Evolutionary conservation across 176 grass and related monocot species (phyloP), one percentile per base, ranked within the genome.

Genomic region (Hsuehochloa calcarea): DNA sequence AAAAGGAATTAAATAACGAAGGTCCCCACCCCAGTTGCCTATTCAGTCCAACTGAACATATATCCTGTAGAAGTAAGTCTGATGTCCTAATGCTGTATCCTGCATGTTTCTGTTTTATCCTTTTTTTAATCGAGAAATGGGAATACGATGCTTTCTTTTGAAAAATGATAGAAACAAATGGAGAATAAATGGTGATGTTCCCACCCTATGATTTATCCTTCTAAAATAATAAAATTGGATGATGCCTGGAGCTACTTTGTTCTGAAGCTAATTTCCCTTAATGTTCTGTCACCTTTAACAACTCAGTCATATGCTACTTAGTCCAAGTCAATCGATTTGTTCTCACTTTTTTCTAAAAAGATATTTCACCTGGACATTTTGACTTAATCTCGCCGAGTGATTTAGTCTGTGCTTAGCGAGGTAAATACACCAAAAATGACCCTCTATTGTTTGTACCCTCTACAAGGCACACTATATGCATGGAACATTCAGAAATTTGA

Each of bases 101-200:
- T 69, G 27, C 19, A 60, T 29, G 26, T 67, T 66, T 43, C 5
- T 82, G 23, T 31, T 46, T 40, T 54, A 13, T 37, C 27, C 17
- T 44, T 88, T 52, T 62, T 44, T 4, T 37, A 62, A 47, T 44
- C 37, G 27, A 23, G 50, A 45, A 27, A 38, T 1, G 8, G 19
- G 78, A 81, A 82, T 74, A 65, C 67, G 70, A 63, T 77, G 40
- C 51, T 83, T 73, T 49, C 54, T 59, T 59, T 76, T 68, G 66
- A 51, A 34, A 77, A 78, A 11, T 72, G 4, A 3, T 35, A 52
- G 20, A 41, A 65, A 43, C 3, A 65, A 84, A 71, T 71, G 35
- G 65, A 41, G 74, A 52, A 63, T 13, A 83, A 71, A 77, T 29
- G 58, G 39, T 71, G 16, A 78, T 70, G 51, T 58, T 75, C 68